Base-by-base conservation (phyloP, 352 stramenopile genomes). In the Phytophthora citrophthora region DNA sequence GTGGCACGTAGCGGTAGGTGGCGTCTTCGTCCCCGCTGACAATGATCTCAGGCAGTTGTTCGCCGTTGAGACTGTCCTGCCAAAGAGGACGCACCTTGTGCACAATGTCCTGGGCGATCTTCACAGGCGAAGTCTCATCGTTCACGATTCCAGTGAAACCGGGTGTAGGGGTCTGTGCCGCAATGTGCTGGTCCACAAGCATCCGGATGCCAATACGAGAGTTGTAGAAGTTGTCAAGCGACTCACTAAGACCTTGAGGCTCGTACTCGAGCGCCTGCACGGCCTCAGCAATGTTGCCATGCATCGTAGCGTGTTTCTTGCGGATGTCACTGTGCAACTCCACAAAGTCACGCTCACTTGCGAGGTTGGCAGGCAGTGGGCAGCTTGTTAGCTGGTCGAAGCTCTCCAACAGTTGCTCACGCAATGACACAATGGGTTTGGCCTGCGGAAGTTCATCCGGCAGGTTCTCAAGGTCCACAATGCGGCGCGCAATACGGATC, bases 401-500 rank as follows among this genome's bases (percentile, higher is more conserved):
- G 62, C 80, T 92, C 54, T 64, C 51, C 27, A 94, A 71, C 9
- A 94, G 70, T 44, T 81, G 62, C 44, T 91, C 70, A 18, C 86
- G 83, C 20, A 93, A 58, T 39, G 68, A 82, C 51, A 90, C 53
- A 49, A 94, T 90, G 56, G 81, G 72, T 23, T 72, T 60, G 26
- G 81, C 77, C 24, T 82, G 64, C 8, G 83, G 81, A 43, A 94
- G 74, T 15, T 87, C 81, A 36, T 81, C 81, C 39, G 86, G 83
- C 38, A 94, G 60, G 61, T 93, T 94, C 64, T 94, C 86, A 6
- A 94, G 68, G 67, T 94, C 86, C 38, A 94, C 86, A 46, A 94
- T 91, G 41, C 86, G 86, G 11, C 86, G 80, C 23, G 86, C 83
- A 47, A 94, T 73, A 15, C 86, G 86, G 66, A 94, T 94, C 16